Conservation (phyloP, 108 stramenopile species). For the Asterionellopsis glacialis region DNA sequence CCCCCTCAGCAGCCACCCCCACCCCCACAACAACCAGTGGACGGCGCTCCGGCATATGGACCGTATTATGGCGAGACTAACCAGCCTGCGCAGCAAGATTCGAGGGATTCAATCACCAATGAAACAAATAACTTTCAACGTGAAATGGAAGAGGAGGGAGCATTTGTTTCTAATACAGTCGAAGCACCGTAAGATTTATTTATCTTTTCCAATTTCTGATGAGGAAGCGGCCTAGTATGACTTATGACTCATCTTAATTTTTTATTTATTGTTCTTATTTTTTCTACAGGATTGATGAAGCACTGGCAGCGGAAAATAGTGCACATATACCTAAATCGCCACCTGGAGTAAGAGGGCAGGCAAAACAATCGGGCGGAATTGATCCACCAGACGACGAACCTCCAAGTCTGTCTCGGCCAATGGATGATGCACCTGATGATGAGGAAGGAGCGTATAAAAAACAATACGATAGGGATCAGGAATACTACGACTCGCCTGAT, state of each 20-base stretch:
- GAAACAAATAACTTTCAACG: conserved; percentile 8
- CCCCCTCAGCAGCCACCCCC: not conserved
- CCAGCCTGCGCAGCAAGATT: not conserved
- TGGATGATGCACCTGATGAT: conserved; percentile 1
- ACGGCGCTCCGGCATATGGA: not conserved
- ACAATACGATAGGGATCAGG: not conserved
- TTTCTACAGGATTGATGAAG: conserved; percentile 12
- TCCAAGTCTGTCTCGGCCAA: conserved; percentile 21
- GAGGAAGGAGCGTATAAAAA: conserved; percentile 11
- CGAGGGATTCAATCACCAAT: not conserved
- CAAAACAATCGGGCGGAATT: conserved; percentile 2
- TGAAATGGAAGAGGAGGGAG: conserved; percentile 33
- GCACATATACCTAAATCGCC: not conserved
- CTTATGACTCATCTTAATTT: not conserved
- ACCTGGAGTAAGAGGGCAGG: not conserved
- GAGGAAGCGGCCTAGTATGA: no score
- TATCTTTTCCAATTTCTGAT: no score
- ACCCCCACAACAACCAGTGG: not conserved
- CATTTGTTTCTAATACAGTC: conserved; percentile 15
- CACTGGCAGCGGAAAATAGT: conserved; percentile 2
- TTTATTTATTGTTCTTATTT: not conserved
- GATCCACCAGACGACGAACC: conserved; percentile 58
- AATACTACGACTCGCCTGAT: not conserved
- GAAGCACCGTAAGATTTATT: conserved; percentile 16
- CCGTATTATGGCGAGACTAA: not conserved